Conservation (phyloP, 1,284 basidiomycete species). For the Sanghuangporus baumii region DNA sequence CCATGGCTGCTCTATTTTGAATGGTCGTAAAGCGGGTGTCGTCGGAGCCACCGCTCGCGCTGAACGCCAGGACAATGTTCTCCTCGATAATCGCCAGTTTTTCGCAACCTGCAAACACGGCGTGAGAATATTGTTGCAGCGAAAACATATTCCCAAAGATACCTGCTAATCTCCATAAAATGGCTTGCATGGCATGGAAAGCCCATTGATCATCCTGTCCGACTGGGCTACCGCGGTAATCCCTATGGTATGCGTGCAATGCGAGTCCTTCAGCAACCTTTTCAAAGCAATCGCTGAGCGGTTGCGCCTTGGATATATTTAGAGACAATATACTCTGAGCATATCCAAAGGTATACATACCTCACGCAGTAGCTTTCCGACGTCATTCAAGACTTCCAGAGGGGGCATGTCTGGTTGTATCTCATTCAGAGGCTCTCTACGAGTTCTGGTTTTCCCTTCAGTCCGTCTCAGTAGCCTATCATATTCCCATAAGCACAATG, state of each 20-base stretch:
- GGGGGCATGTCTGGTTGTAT: constrained; percentile 74
- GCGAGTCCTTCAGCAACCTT: constrained; percentile 64
- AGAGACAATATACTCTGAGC: neutral
- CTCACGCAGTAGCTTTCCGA: constrained; percentile 56
- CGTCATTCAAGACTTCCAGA: constrained; percentile 67
- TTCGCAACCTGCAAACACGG: constrained; percentile 48
- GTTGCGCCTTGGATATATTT: constrained; percentile 52
- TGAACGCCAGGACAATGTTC: constrained; percentile 62
- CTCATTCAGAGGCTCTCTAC: constrained; percentile 56
- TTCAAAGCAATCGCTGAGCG: constrained; percentile 59
- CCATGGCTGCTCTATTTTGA: constrained; percentile 60
- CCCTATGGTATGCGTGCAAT: constrained; percentile 59
- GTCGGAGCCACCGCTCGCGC: constrained; percentile 49
- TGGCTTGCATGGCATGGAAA: constrained; percentile 65
- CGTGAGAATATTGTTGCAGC: neutral
- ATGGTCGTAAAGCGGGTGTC: constrained; percentile 55
- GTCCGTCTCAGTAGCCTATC: constrained; percentile 58
- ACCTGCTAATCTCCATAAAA: constrained; percentile 70
- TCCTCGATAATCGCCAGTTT: constrained; percentile 61
- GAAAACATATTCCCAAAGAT: constrained; percentile 13
- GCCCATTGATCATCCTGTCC: constrained; percentile 56
- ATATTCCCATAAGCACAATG: neutral
- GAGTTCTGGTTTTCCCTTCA: constrained; percentile 20
- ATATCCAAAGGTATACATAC: constrained; percentile 28
- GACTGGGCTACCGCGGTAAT: constrained; percentile 47